A percentile compares a stretch with the other conserved stretches of the same genome.
These are phyloP conservation scores for Starmera stellimalicola DNA, from an alignment of 1,139 yeast species.

Conservation along the genomic window DNA sequence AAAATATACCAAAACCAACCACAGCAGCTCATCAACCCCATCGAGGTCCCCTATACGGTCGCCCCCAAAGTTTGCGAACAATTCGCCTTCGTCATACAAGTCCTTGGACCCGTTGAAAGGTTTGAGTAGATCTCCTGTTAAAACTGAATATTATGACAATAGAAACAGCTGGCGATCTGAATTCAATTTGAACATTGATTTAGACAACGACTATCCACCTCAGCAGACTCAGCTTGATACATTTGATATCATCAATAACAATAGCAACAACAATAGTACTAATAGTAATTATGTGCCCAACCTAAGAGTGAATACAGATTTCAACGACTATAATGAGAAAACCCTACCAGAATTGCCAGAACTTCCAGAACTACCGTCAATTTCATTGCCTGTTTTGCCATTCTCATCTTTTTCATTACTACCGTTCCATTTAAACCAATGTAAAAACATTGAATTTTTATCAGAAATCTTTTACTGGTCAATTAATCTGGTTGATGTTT, in stretches of 20 bases:
- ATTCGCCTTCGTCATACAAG: constrained; percentile 13
- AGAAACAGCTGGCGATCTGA: constrained; percentile 20
- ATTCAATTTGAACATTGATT: constrained; percentile 12
- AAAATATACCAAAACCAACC: neutral
- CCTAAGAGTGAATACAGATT: too few species aligned
- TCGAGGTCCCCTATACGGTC: constrained; percentile 1
- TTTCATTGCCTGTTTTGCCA: too few species aligned
- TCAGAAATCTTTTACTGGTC: constrained; percentile 44
- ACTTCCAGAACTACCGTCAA: too few species aligned
- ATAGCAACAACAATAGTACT: too few species aligned
- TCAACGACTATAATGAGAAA: too few species aligned
- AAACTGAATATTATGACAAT: constrained; percentile 15
- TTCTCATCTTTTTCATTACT: constrained; percentile 42
- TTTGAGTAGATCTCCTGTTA: constrained; percentile 14
- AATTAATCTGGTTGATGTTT: constrained; percentile 26
- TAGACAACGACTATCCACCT: constrained; percentile 2
- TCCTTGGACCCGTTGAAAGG: constrained; percentile 13
- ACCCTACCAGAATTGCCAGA: too few species aligned
- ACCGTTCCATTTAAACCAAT: constrained; percentile 37
- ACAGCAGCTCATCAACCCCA: neutral
- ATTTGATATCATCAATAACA: too few species aligned
- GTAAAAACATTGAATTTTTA: constrained; percentile 43
- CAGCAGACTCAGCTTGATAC: neutral
- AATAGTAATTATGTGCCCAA: too few species aligned
- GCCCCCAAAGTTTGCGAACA: too few species aligned